phyloP scores from a whole-genome alignment of 164 flowering plant species.

The Kalanchoe fedtschenkoi region DNA sequence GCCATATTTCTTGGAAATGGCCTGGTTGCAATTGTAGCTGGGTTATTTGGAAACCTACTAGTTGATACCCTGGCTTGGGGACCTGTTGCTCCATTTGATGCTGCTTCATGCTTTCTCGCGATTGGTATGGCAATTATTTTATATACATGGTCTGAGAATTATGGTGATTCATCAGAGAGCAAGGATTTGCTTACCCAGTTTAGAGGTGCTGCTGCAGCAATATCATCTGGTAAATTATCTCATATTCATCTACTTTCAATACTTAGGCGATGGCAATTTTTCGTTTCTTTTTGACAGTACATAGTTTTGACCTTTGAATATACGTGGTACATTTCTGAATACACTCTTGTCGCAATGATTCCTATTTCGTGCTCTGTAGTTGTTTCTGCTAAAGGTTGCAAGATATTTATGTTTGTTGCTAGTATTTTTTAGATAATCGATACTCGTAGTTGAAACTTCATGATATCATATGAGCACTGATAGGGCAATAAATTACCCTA shows the following conservation, averaged over 20 bases:
- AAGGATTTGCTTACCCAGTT: conserved; percentile 88
- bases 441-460: too few relatives aligned
- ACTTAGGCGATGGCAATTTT: too few relatives aligned
- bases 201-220: conserved; percentile 85
- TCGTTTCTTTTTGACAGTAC: too few relatives aligned
- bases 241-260: not conserved
- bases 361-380: too few relatives aligned
- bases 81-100: conserved; percentile 98
- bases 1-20: conserved; percentile 97
- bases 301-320: too few relatives aligned
- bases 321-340: too few relatives aligned
- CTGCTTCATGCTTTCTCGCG: conserved; percentile 85
- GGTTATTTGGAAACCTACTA: conserved; percentile 76
- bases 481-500: too few relatives aligned
- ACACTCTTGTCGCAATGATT: too few relatives aligned
- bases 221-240: conserved; percentile 64
- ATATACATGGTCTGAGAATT: conserved; percentile 86
- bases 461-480: too few relatives aligned
- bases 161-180: conserved; percentile 87
- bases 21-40: conserved; percentile 79
- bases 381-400: too few relatives aligned
- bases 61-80: conserved; percentile 70
- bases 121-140: conserved; percentile 85
- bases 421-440: too few relatives aligned
- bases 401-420: too few relatives aligned